Evolutionary conservation across 169 alveolate species (phyloP).

Genomic region (Toxoplasma gondii): DNA sequence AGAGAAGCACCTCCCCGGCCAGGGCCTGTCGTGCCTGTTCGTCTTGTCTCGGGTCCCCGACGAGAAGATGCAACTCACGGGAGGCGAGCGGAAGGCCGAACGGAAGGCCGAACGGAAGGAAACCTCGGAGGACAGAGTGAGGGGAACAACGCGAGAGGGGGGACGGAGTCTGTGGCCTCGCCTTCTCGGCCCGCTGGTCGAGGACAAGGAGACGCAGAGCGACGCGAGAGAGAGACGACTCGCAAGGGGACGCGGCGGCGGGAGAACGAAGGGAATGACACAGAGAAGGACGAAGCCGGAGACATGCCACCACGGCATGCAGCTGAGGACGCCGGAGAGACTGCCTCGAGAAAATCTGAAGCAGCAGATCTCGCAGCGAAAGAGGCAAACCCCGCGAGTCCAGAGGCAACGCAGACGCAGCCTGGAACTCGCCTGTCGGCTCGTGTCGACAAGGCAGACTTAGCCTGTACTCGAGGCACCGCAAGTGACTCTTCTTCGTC

Average conservation of each 20-base stretch:
- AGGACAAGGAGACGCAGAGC: background rate
- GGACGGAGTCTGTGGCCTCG: background rate
- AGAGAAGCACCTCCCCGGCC: background rate
- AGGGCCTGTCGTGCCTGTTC: background rate
- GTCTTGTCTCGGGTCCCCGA: background rate
- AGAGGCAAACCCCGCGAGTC: no score
- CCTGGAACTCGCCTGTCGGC: no score
- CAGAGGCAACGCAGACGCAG: no score
- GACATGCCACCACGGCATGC: no score
- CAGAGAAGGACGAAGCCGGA: background rate
- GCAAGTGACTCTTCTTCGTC: no score
- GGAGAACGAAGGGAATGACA: background rate
- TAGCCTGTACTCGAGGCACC: no score
- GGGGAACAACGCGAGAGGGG: background rate
- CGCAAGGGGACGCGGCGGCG: background rate
- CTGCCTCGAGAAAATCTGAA: no score
- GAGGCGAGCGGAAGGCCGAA: background rate
- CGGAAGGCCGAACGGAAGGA: background rate
- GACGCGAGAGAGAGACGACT: background rate
- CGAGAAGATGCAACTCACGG: background rate
- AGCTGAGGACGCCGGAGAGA: no score
- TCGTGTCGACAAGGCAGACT: no score
- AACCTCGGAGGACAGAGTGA: background rate
- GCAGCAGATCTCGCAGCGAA: no score
- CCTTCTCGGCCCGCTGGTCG: background rate